Evolutionary conservation across 2,329 filamentous ascomycete species (phyloP).

Genomic region (Trichoderma sp.): DNA sequence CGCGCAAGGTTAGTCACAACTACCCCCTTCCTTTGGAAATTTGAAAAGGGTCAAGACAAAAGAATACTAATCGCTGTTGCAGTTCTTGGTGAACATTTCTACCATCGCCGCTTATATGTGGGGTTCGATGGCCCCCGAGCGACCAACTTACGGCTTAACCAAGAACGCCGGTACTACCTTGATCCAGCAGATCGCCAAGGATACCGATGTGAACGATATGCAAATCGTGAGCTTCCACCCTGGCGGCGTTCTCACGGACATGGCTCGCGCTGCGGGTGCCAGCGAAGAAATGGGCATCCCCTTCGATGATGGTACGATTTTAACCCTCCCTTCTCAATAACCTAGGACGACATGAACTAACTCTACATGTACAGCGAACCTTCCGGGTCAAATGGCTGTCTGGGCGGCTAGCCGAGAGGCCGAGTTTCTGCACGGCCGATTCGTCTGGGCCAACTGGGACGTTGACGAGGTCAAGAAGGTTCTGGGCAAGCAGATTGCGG

Average conservation of each 20-base stretch:
- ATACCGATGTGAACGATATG: slow-evolving; percentile 28
- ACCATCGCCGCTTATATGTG: slow-evolving; percentile 23
- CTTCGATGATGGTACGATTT: slow-evolving; percentile 9
- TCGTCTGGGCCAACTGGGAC: slow-evolving; percentile 44
- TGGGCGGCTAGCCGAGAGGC: slow-evolving; percentile 42
- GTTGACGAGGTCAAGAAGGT: slow-evolving; percentile 27
- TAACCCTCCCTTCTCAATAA: background rate
- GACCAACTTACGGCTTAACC: slow-evolving; percentile 35
- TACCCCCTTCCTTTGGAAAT: background rate
- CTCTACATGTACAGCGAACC: background rate
- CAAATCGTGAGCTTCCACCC: slow-evolving; percentile 31
- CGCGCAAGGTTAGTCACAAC: slow-evolving; percentile 14
- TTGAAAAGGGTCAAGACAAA: background rate
- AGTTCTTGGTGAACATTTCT: slow-evolving; percentile 23
- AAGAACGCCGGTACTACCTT: slow-evolving; percentile 39
- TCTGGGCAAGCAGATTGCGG: slow-evolving; percentile 20
- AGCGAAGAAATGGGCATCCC: slow-evolving; percentile 21
- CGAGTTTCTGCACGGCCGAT: slow-evolving; percentile 39
- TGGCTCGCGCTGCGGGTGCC: slow-evolving; percentile 24
- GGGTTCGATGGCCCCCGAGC: slow-evolving; percentile 19
- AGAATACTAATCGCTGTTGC: background rate
- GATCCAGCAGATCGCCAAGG: slow-evolving; percentile 41
- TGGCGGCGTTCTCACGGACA: slow-evolving; percentile 29
- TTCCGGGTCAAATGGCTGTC: slow-evolving; percentile 34
- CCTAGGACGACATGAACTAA: background rate